A percentile compares a stretch with the other conserved stretches of the same genome.
Evolutionary conservation across 1,284 basidiomycete genomes (phyloP).

Genomic region (Ceratobasidium sp.): DNA sequence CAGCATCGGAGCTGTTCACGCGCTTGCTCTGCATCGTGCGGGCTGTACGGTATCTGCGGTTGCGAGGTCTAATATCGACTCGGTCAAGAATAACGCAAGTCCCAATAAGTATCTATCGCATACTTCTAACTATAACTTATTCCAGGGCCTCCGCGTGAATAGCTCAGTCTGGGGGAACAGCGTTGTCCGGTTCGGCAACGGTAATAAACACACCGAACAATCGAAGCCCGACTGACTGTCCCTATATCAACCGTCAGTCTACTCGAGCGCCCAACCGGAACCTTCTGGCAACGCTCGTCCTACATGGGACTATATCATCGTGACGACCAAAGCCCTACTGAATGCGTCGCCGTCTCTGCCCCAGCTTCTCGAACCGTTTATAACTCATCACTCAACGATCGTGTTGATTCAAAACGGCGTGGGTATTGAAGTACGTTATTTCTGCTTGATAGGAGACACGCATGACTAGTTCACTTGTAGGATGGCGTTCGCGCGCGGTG

Average conservation of each 20-base stretch:
- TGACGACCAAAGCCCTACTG: slow-evolving; percentile 43
- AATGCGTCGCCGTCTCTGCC: slow-evolving; percentile 42
- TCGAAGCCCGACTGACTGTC: background rate
- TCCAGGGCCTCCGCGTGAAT: slow-evolving; percentile 36
- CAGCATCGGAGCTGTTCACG: slow-evolving; percentile 43
- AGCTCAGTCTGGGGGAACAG: slow-evolving; percentile 35
- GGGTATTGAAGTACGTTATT: slow-evolving; percentile 39
- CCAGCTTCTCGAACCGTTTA: slow-evolving; percentile 39
- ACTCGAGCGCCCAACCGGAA: background rate
- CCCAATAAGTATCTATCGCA: background rate
- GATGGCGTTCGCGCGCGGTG: slow-evolving; percentile 42
- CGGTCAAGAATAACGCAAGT: slow-evolving; percentile 34
- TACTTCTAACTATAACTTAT: background rate
- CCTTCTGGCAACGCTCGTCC: slow-evolving; percentile 10
- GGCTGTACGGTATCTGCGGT: slow-evolving; percentile 39
- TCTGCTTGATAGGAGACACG: background rate
- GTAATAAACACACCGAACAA: slow-evolving; percentile 12
- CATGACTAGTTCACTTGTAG: background rate
- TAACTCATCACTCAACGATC: slow-evolving; percentile 42
- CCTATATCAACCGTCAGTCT: slow-evolving; percentile 36
- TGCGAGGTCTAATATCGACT: slow-evolving; percentile 42
- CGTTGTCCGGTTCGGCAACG: slow-evolving; percentile 29
- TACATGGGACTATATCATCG: slow-evolving; percentile 41
- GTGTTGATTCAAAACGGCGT: slow-evolving; percentile 45
- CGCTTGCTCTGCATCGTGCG: slow-evolving; percentile 25